Base-by-base conservation (phyloP, 345 rosid species). In the Tarenaya hassleriana region DNA sequence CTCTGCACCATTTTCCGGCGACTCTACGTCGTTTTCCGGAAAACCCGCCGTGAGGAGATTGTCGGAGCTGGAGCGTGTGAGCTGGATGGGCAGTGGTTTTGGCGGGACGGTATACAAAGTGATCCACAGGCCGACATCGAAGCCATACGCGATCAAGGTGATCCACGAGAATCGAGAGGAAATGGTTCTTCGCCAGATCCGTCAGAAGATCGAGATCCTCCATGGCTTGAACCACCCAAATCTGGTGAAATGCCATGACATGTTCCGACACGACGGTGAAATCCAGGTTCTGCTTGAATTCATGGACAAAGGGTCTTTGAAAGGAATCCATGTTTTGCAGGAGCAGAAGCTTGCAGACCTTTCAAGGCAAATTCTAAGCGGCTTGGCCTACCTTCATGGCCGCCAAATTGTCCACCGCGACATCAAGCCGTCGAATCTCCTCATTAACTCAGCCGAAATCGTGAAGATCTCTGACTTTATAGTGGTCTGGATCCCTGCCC, bases 391-490 rank as follows among this genome's bases (percentile, higher is more conserved):
- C 56, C 78, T 92, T 19, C 98, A 83, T 27, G 71, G 78, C 1
- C 77, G 81, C 17, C 82, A 66, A 40, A 88, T 92, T 65, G 98
- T 92, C 2, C 99, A 88, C 55, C 78, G 95, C 8, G 95, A 92
- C 63, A 88, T 92, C 38, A 92, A 92, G 52, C 98, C 96, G 1
- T 88, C 96, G 7, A 92, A 92, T 56, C 74, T 92, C 11, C 64
- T 92, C 7, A 82, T 80, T 16, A 75, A 88, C 63, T 79, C 95
- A 0, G 66, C 56, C 4, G 73, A 74, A 10, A 72, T 65, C 41
- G 99, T 92, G 1, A 92, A 92, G 44, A 92, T 92, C 9, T 94
- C 99, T 3, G 99, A 92, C 46, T 92, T 92, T 19, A 97, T 97
- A 33, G 99, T 92, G 27, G 70, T 91, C 49, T 49, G 99, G 54